Evolutionary conservation across 1,284 basidiomycete genomes (phyloP), one percentile per base, ranked within the genome.

Genomic region (Kwoniella shivajii): DNA sequence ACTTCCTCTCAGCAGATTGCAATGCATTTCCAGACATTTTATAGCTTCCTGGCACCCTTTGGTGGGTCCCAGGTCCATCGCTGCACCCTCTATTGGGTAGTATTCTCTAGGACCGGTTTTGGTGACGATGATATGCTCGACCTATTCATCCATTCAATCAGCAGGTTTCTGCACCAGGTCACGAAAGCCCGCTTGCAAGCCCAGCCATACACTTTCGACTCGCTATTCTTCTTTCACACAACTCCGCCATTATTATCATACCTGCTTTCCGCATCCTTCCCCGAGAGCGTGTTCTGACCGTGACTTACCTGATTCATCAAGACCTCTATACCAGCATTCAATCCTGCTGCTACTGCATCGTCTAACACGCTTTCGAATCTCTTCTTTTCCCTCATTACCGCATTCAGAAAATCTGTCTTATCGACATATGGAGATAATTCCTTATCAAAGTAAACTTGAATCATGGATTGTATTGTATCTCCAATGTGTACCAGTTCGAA

Each of bases 401-500:
- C 83, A 71, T 97, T 98, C 59, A 98, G 74, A 74, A 99, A 99
- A 76, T 99, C 95, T 0, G 87, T 92, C 64, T 85, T 85, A 74
- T 95, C 92, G 39, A 96, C 92, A 68, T 92, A 88, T 0, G 82
- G 84, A 2, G 88, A 90, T 72, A 98, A 80, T 70, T 96, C 94
- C 72, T 94, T 94, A 71, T 98, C 93, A 71, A 94, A 99, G 77
- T 95, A 99, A 1, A 98, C 95, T 66, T 98, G 92, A 2, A 96
- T 86, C 87, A 99, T 96, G 27, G 89, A 91, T 78, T 94, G 91
- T 49, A 99, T 97, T 18, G 92, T 99, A 75, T 99, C 95, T 0
- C 92, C 96, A 16, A 98, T 83, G 79, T 99, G 95, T 0, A 96
- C 94, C 16, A 99, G 82, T 80, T 98, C 95, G 67, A 99, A 98